Base-by-base conservation (phyloP, 768 basidiomycete species). In the Russula ochroleuca region DNA sequence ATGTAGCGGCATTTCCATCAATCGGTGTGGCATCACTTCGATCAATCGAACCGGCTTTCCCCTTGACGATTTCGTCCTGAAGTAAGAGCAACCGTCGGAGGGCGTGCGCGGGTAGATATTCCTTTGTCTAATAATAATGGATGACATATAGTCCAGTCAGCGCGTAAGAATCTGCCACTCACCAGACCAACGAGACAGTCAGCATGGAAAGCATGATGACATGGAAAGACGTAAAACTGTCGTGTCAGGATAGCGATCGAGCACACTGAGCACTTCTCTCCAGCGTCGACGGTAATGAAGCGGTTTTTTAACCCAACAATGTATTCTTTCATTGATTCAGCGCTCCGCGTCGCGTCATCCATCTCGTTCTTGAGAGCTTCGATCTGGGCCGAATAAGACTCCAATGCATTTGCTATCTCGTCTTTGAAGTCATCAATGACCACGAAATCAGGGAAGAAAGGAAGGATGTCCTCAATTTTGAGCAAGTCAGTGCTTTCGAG, bases 351-450 rank as follows among this genome's bases (percentile, higher is more conserved):
- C 21, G 95, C 92, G 50, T 97, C 94, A 72, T 95, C 90, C 97
- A 99, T 99, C 70, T 98, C 97, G 56, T 76, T 83, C 75, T 94
- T 95, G 64, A 99, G 81, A 37, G 79, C 78, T 58, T 95, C 94
- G 51, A 98, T 98, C 69, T 94, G 91, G 19, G 87, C 82, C 47
- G 92, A 92, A 72, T 98, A 98, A 2, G 90, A 90, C 72, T 99
- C 96, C 67, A 99, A 77, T 0, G 97, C 97, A 64, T 88, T 87
- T 55, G 95, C 96, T 68, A 98, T 98, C 76, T 98, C 96, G 69
- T 96, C 92, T 74, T 99, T 99, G 83, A 99, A 98, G 73, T 98
- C 97, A 72, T 98, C 97, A 68, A 99, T 98, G 63, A 98, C 92
- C 14, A 96, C 94, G 72, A 99, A 99, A 76, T 98, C 96, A 2